Evolutionary conservation across 2,329 filamentous ascomycete species (phyloP).

Genomic region (Monilinia laxa): DNA sequence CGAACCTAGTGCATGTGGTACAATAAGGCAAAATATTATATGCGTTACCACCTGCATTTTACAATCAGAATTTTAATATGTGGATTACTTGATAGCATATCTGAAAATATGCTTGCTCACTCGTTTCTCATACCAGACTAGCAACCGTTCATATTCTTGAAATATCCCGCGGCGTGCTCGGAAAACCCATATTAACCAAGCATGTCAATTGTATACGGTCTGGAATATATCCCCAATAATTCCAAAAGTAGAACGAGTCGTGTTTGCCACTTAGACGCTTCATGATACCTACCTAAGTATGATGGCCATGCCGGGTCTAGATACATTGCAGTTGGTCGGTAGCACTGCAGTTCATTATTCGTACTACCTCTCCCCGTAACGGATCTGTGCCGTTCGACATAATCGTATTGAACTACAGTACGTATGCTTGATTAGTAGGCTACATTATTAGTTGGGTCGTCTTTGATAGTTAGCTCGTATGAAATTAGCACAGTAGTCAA

Average conservation of each 20-base stretch:
- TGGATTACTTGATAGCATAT: constrained; percentile 11
- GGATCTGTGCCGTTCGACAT: constrained; percentile 4
- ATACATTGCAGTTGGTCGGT: constrained; percentile 16
- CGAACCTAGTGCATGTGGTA: constrained; percentile 10
- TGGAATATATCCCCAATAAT: neutral
- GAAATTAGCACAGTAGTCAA: constrained; percentile 3
- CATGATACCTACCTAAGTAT: constrained; percentile 14
- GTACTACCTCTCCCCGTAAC: neutral
- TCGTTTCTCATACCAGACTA: neutral
- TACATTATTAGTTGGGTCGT: constrained; percentile 6
- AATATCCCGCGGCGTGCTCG: neutral
- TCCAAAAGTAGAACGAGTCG: constrained; percentile 11
- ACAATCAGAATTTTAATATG: constrained; percentile 10
- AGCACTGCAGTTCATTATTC: constrained; percentile 15
- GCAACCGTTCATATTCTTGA: neutral
- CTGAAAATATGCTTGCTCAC: neutral
- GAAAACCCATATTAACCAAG: constrained; percentile 3
- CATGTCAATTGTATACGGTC: neutral
- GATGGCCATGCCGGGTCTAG: constrained; percentile 13
- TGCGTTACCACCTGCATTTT: constrained; percentile 1
- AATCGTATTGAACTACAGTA: constrained; percentile 8
- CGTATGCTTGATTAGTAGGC: constrained; percentile 8
- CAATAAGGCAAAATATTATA: neutral
- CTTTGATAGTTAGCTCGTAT: neutral
- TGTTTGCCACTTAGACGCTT: constrained; percentile 18